phyloP scores from a whole-genome alignment of 2,329 filamentous ascomycete genomes.

The Cercospora brassicicola region DNA sequence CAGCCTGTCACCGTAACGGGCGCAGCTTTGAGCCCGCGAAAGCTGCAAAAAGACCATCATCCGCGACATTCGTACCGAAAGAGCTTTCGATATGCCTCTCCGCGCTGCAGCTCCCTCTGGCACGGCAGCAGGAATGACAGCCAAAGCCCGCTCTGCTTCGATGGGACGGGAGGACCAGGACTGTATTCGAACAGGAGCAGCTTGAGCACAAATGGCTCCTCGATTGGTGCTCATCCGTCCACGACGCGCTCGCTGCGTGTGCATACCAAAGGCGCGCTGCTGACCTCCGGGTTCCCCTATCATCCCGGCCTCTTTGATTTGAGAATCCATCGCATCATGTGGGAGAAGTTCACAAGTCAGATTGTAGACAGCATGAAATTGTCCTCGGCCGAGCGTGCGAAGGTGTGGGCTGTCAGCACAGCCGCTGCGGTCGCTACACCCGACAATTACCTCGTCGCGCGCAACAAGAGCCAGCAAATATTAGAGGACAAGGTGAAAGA shows the following conservation, averaged over 20 bases:
- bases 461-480: slow-evolving; percentile 23
- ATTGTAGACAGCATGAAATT: slow-evolving; percentile 25
- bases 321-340: slow-evolving; percentile 28
- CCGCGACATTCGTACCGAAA: slow-evolving; percentile 1
- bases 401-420: slow-evolving; percentile 23
- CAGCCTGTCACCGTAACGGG: slow-evolving; percentile 1
- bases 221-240: neutral
- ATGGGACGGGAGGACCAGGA: neutral
- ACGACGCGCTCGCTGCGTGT: slow-evolving; percentile 20
- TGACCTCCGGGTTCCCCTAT: slow-evolving; percentile 30
- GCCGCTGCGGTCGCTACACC: slow-evolving; percentile 19
- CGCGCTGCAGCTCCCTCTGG: neutral
- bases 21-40: neutral
- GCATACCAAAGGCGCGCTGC: slow-evolving; percentile 26
- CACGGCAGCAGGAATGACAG: neutral
- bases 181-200: slow-evolving; percentile 5
- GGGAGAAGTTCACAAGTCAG: slow-evolving; percentile 29
- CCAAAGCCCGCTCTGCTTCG: neutral
- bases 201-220: slow-evolving; percentile 4
- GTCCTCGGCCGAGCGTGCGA: slow-evolving; percentile 24
- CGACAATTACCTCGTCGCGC: slow-evolving; percentile 13
- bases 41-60: slow-evolving; percentile 3
- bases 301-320: slow-evolving; percentile 30
- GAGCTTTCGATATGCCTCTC: neutral
- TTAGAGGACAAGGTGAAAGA: slow-evolving; percentile 29